Evolutionary conservation across 1,139 yeast species (phyloP).

Genomic region (Hyphopichia khmerensis): DNA sequence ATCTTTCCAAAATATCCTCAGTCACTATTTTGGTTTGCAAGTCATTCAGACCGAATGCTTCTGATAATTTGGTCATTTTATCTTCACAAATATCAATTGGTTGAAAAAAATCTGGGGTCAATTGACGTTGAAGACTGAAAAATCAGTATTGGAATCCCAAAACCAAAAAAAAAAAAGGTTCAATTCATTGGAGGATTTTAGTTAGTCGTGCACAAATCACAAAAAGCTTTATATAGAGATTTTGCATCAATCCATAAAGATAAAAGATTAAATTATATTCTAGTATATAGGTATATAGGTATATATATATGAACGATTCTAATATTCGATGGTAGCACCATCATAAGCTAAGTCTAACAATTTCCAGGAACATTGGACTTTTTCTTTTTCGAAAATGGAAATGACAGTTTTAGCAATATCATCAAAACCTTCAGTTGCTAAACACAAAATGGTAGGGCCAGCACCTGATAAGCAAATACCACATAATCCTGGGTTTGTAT

Average conservation of each 20-base stretch:
- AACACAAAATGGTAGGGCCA: slow-evolving; percentile 93
- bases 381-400: slow-evolving; percentile 61
- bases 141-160: too few relatives aligned
- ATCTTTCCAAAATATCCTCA: slow-evolving; percentile 31
- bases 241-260: background rate
- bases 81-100: background rate
- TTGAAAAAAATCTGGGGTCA: background rate
- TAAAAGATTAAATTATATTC: background rate
- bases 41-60: background rate
- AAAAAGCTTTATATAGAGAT: too few relatives aligned
- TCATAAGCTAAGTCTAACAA: slow-evolving; percentile 82
- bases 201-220: background rate
- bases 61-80: background rate
- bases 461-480: slow-evolving; percentile 98
- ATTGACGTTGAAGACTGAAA: background rate
- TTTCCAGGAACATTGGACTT: slow-evolving; percentile 77
- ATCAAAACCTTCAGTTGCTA: slow-evolving; percentile 87
- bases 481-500: slow-evolving; percentile 75
- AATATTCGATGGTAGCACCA: slow-evolving; percentile 59
- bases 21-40: slow-evolving; percentile 26
- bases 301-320: too few relatives aligned
- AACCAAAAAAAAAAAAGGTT: background rate
- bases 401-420: slow-evolving; percentile 78
- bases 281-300: background rate
- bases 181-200: background rate